These are phyloP conservation scores for Avicennia marina DNA, from an alignment of 257 asterid genomes.

Conservation along the genomic window DNA sequence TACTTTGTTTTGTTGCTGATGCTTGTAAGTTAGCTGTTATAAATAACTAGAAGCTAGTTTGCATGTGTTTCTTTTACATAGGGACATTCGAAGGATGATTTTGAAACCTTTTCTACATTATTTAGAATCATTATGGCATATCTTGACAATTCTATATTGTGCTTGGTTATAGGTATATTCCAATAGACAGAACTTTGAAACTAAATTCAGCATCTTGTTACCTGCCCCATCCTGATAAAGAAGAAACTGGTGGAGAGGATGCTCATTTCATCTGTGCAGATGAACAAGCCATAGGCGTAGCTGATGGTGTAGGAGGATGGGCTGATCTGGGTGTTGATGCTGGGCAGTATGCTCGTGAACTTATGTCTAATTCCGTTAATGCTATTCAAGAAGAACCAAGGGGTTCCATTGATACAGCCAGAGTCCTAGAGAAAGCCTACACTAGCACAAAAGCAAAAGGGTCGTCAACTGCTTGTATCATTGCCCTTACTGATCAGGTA, in stretches of 20 bases:
- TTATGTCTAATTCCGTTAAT: slow-evolving; percentile 70
- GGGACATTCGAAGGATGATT: background rate
- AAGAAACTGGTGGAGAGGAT: slow-evolving; percentile 96
- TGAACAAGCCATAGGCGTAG: slow-evolving; percentile 83
- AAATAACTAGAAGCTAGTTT: no score
- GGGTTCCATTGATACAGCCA: slow-evolving; percentile 76
- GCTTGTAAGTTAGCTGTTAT: no score
- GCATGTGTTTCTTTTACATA: no score
- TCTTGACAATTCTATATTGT: slow-evolving; percentile 1
- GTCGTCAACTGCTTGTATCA: slow-evolving; percentile 92
- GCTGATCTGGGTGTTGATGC: slow-evolving; percentile 85
- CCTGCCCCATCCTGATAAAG: slow-evolving; percentile 96
- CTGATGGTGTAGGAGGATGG: slow-evolving; percentile 99
- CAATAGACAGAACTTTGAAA: slow-evolving; percentile 47
- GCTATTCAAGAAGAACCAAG: slow-evolving; percentile 79
- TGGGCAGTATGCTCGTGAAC: slow-evolving; percentile 86
- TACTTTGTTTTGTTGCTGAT: background rate
- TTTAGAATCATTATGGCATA: slow-evolving; percentile 6
- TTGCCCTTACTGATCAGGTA: slow-evolving; percentile 89
- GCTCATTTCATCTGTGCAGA: slow-evolving; percentile 88
- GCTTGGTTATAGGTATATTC: slow-evolving; percentile 45
- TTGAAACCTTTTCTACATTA: background rate
- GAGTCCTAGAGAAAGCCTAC: slow-evolving; percentile 89
- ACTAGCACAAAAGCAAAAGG: slow-evolving; percentile 70
- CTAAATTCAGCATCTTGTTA: slow-evolving; percentile 88